Percentiles rank a stretch among this genome's conserved stretches.
Conservation (phyloP, 2,329 filamentous ascomycete species). For the Fusarium sterilihyphosum region DNA sequence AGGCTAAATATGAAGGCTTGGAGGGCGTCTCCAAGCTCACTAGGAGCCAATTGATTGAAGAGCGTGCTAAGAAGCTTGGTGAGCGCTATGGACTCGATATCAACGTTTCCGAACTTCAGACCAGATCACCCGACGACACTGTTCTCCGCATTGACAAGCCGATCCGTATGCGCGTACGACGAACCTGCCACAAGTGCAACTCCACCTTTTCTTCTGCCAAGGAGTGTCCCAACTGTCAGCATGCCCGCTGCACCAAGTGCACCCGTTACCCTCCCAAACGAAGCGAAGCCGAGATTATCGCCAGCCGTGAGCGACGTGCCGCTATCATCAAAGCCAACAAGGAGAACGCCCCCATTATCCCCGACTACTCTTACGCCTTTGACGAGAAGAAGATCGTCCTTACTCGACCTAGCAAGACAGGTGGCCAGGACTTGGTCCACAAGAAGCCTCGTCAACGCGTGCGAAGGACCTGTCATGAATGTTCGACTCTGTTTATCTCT, state of each 20-base stretch:
- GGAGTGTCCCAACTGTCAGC: constrained; percentile 80
- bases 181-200: constrained; percentile 83
- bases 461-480: constrained; percentile 80
- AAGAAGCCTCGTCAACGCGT: constrained; percentile 78
- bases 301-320: constrained; percentile 62
- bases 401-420: constrained; percentile 71
- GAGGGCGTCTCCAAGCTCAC: constrained; percentile 54
- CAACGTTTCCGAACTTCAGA: constrained; percentile 63
- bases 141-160: constrained; percentile 76
- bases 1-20: constrained; percentile 44
- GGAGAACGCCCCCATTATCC: constrained; percentile 64
- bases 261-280: constrained; percentile 76
- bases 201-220: constrained; percentile 77
- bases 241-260: constrained; percentile 84
- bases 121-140: constrained; percentile 59
- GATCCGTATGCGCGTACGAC: constrained; percentile 80
- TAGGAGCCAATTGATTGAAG: constrained; percentile 62
- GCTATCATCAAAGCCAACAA: constrained; percentile 64
- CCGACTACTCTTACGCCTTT: constrained; percentile 59
- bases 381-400: constrained; percentile 61
- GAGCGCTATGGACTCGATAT: constrained; percentile 66
- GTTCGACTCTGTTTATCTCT: constrained; percentile 68
- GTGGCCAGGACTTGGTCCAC: constrained; percentile 76
- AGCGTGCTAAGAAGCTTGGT: constrained; percentile 65
- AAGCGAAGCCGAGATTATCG: constrained; percentile 63